phyloP scores from a whole-genome alignment of 345 rosid genomes.

The Noccaea bulbosa region DNA sequence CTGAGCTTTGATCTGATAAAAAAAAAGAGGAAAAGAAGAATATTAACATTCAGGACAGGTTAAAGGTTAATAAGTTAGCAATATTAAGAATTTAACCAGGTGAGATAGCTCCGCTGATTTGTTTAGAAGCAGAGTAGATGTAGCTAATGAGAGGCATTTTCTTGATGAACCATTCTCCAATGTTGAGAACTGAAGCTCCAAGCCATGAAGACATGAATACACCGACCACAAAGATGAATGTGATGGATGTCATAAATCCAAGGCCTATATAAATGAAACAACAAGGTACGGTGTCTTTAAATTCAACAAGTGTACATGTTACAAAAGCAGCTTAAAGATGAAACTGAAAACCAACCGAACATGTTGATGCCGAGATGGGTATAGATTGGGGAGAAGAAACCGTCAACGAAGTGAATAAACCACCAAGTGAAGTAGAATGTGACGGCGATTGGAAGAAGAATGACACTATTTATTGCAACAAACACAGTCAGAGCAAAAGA shows the following conservation, averaged over 20 bases:
- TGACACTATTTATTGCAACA: constrained; percentile 52
- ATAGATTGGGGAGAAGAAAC: constrained; percentile 78
- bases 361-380: constrained; percentile 66
- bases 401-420: constrained; percentile 72
- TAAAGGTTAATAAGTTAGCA: too few species aligned
- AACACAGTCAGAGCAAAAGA: background rate
- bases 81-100: constrained; percentile 27
- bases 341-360: constrained; percentile 54
- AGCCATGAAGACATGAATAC: constrained; percentile 80
- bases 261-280: constrained; percentile 36
- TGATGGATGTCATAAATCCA: constrained; percentile 76
- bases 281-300: background rate
- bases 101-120: constrained; percentile 79
- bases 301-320: background rate
- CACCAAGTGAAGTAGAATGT: constrained; percentile 83
- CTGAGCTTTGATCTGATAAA: constrained; percentile 62
- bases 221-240: constrained; percentile 73
- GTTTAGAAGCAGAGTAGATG: constrained; percentile 78
- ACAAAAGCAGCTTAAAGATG: background rate
- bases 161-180: constrained; percentile 82
- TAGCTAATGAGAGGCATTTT: constrained; percentile 76
- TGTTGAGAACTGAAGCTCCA: constrained; percentile 71
- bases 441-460: constrained; percentile 68
- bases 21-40: background rate
- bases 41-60: too few species aligned